Evolutionary conservation across 2,329 filamentous ascomycete species (phyloP).

Genomic region (Monosporascus sp.): DNA sequence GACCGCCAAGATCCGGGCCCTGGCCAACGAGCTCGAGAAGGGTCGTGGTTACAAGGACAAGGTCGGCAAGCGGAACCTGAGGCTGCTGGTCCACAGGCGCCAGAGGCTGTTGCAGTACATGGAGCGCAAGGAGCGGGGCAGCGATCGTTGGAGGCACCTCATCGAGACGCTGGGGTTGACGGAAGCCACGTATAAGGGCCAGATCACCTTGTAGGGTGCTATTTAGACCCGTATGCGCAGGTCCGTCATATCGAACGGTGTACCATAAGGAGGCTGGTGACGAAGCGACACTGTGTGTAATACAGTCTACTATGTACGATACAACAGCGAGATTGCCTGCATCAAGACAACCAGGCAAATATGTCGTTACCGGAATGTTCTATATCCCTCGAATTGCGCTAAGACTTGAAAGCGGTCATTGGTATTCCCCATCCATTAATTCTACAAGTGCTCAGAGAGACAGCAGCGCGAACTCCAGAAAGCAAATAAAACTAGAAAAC

Average conservation of each 20-base stretch:
- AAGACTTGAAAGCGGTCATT: constrained; percentile 17
- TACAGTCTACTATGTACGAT: constrained; percentile 35
- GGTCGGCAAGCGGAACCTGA: constrained; percentile 86
- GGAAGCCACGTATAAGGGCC: constrained; percentile 83
- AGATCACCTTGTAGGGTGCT: constrained; percentile 66
- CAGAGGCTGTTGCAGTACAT: constrained; percentile 88
- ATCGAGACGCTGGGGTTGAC: constrained; percentile 79
- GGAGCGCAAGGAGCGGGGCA: constrained; percentile 83
- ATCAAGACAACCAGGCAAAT: constrained; percentile 2
- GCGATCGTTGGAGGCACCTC: constrained; percentile 83
- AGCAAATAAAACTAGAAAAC: constrained; percentile 63
- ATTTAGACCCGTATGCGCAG: too few species aligned
- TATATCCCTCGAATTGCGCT: background rate
- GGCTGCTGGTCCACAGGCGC: constrained; percentile 78
- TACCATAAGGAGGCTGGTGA: constrained; percentile 15
- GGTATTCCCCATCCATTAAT: constrained; percentile 35
- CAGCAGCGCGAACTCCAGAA: constrained; percentile 2
- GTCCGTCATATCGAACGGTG: constrained; percentile 1
- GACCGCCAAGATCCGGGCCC: constrained; percentile 83
- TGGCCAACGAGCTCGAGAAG: constrained; percentile 67
- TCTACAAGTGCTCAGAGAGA: constrained; percentile 35
- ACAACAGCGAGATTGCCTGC: constrained; percentile 14
- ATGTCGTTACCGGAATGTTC: background rate
- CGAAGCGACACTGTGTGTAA: constrained; percentile 25
- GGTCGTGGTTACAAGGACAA: constrained; percentile 77